Base-by-base conservation (phyloP, 495 filamentous ascomycete species). In the Podospora fimiseda region DNA sequence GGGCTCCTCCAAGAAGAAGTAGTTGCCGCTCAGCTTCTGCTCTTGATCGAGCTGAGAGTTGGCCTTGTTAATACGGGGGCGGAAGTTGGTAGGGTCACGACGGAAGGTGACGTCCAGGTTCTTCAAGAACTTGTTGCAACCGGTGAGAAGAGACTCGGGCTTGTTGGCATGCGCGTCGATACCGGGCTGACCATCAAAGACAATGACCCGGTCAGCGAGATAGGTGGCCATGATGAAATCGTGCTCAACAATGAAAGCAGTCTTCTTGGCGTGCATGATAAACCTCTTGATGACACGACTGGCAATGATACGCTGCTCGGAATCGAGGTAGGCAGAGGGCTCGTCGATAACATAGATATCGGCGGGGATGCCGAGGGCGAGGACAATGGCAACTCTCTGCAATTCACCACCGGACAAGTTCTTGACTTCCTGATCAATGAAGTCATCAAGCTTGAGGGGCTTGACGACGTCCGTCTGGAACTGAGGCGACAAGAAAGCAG, bases 391-490 rank as follows among this genome's bases (percentile, higher is more conserved):
- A 24, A 98, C 65, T 78, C 93, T 89, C 65, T 98, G 93, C 74
- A 98, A 77, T 81, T 98, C 93, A 85, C 93, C 93, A 80, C 93
- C 93, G 37, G 94, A 98, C 61, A 98, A 74, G 70, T 97, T 93
- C 77, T 95, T 94, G 50, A 98, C 93, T 75, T 98, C 93, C 68
- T 98, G 93, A 65, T 97, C 93, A 61, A 98, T 97, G 73, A 97
- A 98, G 64, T 97, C 94, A 36, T 98, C 94, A 47, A 98, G 81
- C 72, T 92, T 93, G 43, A 98, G 81, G 14, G 93, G 93, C 76
- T 97, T 97, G 77, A 97, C 95, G 52, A 98, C 94, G 73, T 98
- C 93, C 15, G 93, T 98, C 74, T 97, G 92, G 78, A 98, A 98
- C 68, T 96, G 92, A 4, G 93, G 93, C 47, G 83, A 91, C 57